Percentiles rank a stretch among this genome's conserved stretches.
Evolutionary conservation across 371 early-diverging fungal species (phyloP).

Genomic region (Lichtheimia ornata): DNA sequence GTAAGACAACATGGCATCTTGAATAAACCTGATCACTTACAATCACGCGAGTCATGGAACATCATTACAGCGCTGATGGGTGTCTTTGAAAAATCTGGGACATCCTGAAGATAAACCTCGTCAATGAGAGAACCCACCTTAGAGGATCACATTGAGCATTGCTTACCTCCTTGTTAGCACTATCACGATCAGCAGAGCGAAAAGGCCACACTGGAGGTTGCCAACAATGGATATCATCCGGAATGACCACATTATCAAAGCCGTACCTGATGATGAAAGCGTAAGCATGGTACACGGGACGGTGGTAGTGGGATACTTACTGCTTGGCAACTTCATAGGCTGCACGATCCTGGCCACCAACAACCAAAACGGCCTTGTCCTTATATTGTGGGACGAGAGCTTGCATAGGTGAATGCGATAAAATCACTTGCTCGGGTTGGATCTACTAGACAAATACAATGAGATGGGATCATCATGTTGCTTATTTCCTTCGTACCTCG

Average conservation of each 20-base stretch:
- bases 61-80: conserved; percentile 78
- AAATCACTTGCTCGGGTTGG: conserved; percentile 66
- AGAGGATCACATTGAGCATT: no score
- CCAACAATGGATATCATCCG: conserved; percentile 77
- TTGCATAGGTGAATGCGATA: conserved; percentile 89
- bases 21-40: conserved; percentile 27
- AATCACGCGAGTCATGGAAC: conserved; percentile 86
- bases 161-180: conserved; percentile 3
- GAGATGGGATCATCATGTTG: no score
- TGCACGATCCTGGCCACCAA: conserved; percentile 69
- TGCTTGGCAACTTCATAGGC: conserved; percentile 66
- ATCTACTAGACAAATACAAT: conserved; percentile 36
- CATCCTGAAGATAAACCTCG: neutral
- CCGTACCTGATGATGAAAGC: conserved; percentile 59
- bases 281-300: neutral
- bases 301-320: conserved; percentile 16
- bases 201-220: conserved; percentile 77
- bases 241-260: conserved; percentile 73
- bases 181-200: conserved; percentile 25
- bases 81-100: conserved; percentile 47
- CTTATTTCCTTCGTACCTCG: conserved; percentile 33
- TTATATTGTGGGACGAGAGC: conserved; percentile 56
- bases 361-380: conserved; percentile 65
- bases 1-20: neutral
- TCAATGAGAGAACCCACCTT: neutral